Percentiles rank a stretch among this genome's conserved stretches.
Evolutionary conservation across 1,284 basidiomycete genomes (phyloP).

Genomic region (Ganoderma sp.): DNA sequence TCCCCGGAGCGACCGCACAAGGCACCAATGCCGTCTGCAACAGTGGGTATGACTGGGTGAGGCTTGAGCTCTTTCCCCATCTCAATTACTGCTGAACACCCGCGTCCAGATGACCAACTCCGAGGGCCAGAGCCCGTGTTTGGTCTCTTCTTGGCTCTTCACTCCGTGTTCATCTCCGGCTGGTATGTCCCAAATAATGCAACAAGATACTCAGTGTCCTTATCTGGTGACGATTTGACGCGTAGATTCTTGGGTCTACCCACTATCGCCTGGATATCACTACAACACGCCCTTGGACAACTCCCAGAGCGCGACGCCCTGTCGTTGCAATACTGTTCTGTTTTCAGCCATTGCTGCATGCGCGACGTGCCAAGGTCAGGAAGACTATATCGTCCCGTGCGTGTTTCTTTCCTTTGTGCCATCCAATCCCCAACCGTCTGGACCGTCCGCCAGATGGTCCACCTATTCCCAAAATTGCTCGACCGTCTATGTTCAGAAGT

Average conservation of each 20-base stretch:
- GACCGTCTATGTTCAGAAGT: slow-evolving; percentile 17
- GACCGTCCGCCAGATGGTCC: slow-evolving; percentile 15
- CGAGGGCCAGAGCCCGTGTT: slow-evolving; percentile 27
- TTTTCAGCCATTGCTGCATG: slow-evolving; percentile 25
- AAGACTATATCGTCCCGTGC: slow-evolving; percentile 13
- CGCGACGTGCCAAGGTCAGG: slow-evolving; percentile 26
- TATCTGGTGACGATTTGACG: not conserved
- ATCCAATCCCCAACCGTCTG: not conserved
- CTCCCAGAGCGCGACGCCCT: slow-evolving; percentile 20
- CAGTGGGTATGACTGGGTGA: slow-evolving; percentile 21
- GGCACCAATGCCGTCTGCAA: slow-evolving; percentile 24
- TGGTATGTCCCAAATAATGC: slow-evolving; percentile 11
- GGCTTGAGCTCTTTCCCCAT: not conserved
- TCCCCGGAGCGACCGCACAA: slow-evolving; percentile 14
- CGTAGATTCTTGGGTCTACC: slow-evolving; percentile 24
- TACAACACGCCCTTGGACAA: slow-evolving; percentile 22
- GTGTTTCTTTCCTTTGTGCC: not conserved
- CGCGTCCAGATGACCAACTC: slow-evolving; percentile 25
- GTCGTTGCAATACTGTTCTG: slow-evolving; percentile 27
- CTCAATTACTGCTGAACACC: not conserved
- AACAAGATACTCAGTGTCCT: not conserved
- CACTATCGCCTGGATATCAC: slow-evolving; percentile 18
- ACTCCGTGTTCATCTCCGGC: slow-evolving; percentile 22
- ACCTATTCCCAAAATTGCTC: slow-evolving; percentile 21
- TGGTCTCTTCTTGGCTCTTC: slow-evolving; percentile 26